phyloP scores from a whole-genome alignment of 208 protist genomes.

The Crithidia expoeki region DNA sequence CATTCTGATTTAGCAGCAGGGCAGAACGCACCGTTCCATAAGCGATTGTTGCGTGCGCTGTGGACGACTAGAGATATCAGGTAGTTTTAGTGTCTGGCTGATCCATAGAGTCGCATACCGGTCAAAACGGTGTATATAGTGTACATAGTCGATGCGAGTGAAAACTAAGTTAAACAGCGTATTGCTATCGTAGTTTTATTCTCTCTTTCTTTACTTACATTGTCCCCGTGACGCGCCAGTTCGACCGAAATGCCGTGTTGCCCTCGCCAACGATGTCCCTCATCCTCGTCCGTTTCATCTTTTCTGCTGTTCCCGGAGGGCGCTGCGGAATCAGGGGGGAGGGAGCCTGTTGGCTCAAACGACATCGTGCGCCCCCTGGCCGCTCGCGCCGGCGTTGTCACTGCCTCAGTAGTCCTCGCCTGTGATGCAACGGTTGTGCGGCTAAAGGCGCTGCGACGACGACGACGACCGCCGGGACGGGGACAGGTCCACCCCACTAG shows the following conservation, averaged over 20 bases:
- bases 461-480: not conserved
- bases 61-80: too few species aligned
- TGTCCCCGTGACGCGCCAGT: constrained; percentile 2
- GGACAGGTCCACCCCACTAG: not conserved
- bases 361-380: not conserved
- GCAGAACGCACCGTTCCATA: too few species aligned
- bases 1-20: too few species aligned
- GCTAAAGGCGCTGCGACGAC: not conserved
- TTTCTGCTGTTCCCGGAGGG: not conserved
- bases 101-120: too few species aligned
- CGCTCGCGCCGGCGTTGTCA: not conserved
- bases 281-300: constrained; percentile 1
- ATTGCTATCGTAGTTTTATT: not conserved
- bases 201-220: not conserved
- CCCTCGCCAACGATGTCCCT: not conserved
- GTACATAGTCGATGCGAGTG: too few species aligned
- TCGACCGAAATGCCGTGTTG: not conserved
- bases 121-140: too few species aligned
- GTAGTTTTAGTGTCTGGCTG: too few species aligned
- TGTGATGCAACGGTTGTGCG: not conserved
- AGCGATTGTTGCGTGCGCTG: too few species aligned
- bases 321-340: not conserved
- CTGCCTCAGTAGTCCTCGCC: not conserved
- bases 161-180: not conserved
- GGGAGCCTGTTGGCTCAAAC: not conserved